Evolutionary conservation across 495 filamentous ascomycete genomes (phyloP).

Genomic region (Daldinia vernicosa): DNA sequence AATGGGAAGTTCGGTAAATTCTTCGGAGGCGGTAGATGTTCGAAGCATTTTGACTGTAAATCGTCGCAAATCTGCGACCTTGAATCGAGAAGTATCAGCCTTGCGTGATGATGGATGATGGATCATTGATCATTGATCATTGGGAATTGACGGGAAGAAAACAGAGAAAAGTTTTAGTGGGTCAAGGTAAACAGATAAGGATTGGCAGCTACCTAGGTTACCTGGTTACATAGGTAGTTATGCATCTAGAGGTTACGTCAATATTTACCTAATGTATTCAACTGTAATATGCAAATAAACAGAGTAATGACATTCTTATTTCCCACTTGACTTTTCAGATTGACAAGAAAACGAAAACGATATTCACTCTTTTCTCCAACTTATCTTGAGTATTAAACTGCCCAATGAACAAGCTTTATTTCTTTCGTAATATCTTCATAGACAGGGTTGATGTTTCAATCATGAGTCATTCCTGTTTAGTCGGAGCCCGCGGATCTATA

Average conservation of each 20-base stretch:
- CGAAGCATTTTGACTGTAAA: slow-evolving; percentile 44
- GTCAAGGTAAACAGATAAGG: background rate
- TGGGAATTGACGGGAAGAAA: slow-evolving; percentile 4
- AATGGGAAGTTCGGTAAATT: slow-evolving; percentile 63
- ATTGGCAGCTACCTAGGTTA: background rate
- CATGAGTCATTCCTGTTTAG: background rate
- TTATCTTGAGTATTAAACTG: too few relatives aligned
- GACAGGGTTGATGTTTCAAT: background rate
- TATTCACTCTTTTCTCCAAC: background rate
- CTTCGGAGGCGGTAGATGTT: slow-evolving; percentile 37
- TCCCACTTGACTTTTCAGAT: background rate
- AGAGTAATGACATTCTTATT: background rate
- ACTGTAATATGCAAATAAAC: background rate
- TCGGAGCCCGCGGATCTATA: background rate
- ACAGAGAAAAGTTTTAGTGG: slow-evolving; percentile 25
- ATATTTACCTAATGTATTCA: too few relatives aligned
- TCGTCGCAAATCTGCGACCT: background rate
- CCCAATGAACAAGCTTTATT: too few relatives aligned
- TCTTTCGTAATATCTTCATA: background rate
- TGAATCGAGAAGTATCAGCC: slow-evolving; percentile 6
- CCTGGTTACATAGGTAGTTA: background rate
- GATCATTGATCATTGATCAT: background rate
- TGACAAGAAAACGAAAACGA: background rate
- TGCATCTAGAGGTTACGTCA: background rate
- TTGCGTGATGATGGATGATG: background rate